A percentile compares a stretch with the other conserved stretches of the same genome.
phyloP scores from a whole-genome alignment of 495 filamentous ascomycete genomes.

The Tuber microsphaerosporum region DNA sequence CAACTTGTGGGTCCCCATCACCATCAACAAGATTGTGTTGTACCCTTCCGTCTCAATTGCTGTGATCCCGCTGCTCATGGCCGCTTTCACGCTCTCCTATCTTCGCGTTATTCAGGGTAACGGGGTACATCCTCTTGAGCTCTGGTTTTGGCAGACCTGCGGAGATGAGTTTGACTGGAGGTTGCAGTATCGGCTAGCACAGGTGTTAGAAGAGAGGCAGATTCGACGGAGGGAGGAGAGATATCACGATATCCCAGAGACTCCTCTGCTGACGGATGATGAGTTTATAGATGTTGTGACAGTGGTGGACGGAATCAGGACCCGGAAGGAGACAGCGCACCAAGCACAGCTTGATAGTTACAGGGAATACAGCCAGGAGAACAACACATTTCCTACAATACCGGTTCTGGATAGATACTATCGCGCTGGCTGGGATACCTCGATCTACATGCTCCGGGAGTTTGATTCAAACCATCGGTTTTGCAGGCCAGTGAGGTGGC shows the following conservation, averaged over 20 bases:
- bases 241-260: neutral
- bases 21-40: neutral
- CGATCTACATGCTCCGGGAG: neutral
- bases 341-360: neutral
- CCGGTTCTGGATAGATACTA: neutral
- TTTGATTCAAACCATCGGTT: neutral
- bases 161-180: neutral
- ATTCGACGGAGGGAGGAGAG: neutral
- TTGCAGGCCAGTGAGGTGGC: slow-evolving; percentile 28
- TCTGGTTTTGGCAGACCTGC: neutral
- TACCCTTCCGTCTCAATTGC: neutral
- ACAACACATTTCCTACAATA: neutral
- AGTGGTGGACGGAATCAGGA: neutral
- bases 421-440: neutral
- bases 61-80: neutral
- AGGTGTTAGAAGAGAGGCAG: neutral
- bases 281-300: neutral
- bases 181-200: neutral
- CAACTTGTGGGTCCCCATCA: neutral
- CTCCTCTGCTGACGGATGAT: neutral
- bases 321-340: neutral
- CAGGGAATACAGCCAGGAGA: neutral
- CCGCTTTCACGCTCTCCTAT: neutral
- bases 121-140: neutral
- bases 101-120: neutral